Evolutionary conservation across 2,329 filamentous ascomycete genomes (phyloP).

Genomic region (Talaromyces sp.): DNA sequence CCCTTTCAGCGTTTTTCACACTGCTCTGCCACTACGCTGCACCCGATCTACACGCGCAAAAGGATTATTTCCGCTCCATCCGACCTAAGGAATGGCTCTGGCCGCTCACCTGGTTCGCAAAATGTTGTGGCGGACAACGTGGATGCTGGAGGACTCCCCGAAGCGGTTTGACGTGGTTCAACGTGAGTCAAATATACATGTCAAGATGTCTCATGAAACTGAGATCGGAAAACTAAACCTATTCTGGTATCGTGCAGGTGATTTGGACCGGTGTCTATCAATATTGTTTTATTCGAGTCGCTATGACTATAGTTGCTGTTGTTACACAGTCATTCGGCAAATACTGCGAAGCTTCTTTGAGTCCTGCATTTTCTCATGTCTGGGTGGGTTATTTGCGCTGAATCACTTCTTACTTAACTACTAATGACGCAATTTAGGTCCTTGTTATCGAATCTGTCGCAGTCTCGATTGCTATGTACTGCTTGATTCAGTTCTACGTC

Average conservation of each 20-base stretch:
- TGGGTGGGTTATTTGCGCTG: slow-evolving; percentile 53
- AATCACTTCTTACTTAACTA: background rate
- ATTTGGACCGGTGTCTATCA: slow-evolving; percentile 80
- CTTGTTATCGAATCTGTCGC: slow-evolving; percentile 65
- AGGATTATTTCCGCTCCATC: slow-evolving; percentile 70
- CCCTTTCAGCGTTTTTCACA: slow-evolving; percentile 80
- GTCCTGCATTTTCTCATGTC: slow-evolving; percentile 73
- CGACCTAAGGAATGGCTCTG: slow-evolving; percentile 67
- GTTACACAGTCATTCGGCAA: slow-evolving; percentile 61
- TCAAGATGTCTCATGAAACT: background rate
- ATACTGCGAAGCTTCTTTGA: slow-evolving; percentile 76
- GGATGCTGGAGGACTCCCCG: slow-evolving; percentile 68
- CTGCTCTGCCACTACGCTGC: slow-evolving; percentile 76
- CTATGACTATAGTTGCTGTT: slow-evolving; percentile 74
- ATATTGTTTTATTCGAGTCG: slow-evolving; percentile 74
- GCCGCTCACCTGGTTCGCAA: slow-evolving; percentile 66
- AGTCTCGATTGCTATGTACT: slow-evolving; percentile 82
- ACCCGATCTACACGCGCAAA: slow-evolving; percentile 71
- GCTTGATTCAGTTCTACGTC: slow-evolving; percentile 78
- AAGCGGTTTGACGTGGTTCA: slow-evolving; percentile 86
- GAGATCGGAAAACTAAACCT: background rate
- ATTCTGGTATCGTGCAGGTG: slow-evolving; percentile 18
- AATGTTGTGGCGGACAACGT: slow-evolving; percentile 63
- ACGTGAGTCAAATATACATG: slow-evolving; percentile 42
- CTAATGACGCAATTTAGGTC: slow-evolving; percentile 39